These are phyloP conservation scores for Helichrysum umbraculigerum DNA, from an alignment of 129 eudicot genomes.

Conservation along the genomic window DNA sequence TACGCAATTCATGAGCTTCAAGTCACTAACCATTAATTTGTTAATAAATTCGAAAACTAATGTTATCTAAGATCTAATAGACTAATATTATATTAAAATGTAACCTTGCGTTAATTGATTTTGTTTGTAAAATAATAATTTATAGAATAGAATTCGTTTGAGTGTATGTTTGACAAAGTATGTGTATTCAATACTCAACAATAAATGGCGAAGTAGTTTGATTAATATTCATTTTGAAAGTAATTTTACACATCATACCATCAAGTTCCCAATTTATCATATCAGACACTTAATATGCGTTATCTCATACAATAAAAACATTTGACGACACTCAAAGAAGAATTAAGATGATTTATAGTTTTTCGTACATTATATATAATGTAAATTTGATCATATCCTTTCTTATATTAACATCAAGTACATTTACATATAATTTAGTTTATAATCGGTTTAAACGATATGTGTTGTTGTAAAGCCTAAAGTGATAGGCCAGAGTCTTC, in stretches of 20 bases:
- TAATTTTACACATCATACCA: too few relatives aligned
- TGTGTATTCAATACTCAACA: neutral
- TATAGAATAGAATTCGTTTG: neutral
- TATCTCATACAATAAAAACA: neutral
- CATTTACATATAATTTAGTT: neutral
- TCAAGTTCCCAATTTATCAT: too few relatives aligned
- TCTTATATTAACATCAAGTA: neutral
- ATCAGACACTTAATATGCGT: neutral
- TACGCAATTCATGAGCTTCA: too few relatives aligned
- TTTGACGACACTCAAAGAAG: neutral
- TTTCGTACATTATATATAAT: neutral
- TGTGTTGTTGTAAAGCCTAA: constrained; percentile 18
- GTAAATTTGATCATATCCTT: neutral
- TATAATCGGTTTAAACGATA: neutral
- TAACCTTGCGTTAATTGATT: neutral
- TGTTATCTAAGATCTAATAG: too few relatives aligned
- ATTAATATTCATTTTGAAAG: too few relatives aligned
- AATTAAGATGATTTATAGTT: neutral
- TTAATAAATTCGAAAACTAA: too few relatives aligned
- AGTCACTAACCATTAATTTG: too few relatives aligned
- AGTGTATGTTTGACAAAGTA: neutral
- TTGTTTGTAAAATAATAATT: neutral
- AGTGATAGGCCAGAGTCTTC: constrained; percentile 96
- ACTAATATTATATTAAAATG: neutral
- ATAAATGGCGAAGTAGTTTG: too few relatives aligned